phyloP scores from a whole-genome alignment of 1,139 yeast genomes.

The Schwanniomyces etchellsii region DNA sequence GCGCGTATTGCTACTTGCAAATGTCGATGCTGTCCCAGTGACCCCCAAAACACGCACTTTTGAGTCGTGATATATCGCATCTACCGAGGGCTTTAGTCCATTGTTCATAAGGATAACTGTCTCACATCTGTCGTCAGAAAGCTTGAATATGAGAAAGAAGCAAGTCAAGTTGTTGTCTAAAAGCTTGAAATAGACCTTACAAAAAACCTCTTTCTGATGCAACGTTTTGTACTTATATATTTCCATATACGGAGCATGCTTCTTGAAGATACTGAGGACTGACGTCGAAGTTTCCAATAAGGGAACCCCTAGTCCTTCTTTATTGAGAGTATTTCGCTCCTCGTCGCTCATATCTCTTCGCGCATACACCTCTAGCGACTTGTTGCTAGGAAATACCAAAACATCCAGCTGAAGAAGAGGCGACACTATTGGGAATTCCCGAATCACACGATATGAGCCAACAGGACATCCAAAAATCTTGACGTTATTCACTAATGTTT shows the following conservation, averaged over 20 bases:
- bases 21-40: conserved; percentile 34
- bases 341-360: conserved; percentile 4
- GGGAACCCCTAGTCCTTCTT: conserved; percentile 12
- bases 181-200: conserved; percentile 29
- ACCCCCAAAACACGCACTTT: conserved; percentile 30
- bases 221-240: conserved; percentile 13
- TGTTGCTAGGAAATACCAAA: conserved; percentile 16
- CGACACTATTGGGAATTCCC: conserved; percentile 25
- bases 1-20: conserved; percentile 29
- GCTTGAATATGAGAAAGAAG: conserved; percentile 23
- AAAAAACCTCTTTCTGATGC: conserved; percentile 16
- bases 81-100: conserved; percentile 30
- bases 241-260: conserved; percentile 28
- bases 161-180: conserved; percentile 29
- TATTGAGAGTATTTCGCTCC: conserved; percentile 4
- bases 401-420: conserved; percentile 25
- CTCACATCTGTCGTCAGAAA: conserved; percentile 8
- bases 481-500: conserved; percentile 20
- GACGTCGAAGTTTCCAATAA: conserved; percentile 22
- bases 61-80: conserved; percentile 21
- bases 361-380: conserved; percentile 12
- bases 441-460: conserved; percentile 13
- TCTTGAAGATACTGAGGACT: conserved; percentile 25
- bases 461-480: conserved; percentile 19
- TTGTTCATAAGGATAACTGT: conserved; percentile 26